Evolutionary conservation across 2,329 filamentous ascomycete species (phyloP).

Genomic region (Drechslerella dactyloides): DNA sequence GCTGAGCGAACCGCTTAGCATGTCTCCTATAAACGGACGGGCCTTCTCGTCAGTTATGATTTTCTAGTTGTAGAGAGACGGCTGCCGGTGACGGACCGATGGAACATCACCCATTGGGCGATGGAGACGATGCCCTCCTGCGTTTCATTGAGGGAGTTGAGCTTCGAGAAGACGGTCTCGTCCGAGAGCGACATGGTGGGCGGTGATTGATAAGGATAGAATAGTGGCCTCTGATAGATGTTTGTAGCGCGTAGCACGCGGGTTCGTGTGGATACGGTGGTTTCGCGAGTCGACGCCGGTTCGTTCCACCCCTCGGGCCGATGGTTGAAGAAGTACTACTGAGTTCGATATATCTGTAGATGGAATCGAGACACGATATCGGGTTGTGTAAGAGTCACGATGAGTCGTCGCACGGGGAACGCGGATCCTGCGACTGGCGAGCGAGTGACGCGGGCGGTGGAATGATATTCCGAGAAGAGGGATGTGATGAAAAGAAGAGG

Average conservation of each 20-base stretch:
- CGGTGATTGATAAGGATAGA: background rate
- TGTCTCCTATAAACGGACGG: conserved; percentile 69
- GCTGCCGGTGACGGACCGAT: conserved; percentile 70
- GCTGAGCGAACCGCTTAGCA: conserved; percentile 85
- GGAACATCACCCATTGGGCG: conserved; percentile 99
- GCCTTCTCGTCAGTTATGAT: background rate
- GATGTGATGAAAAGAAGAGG: background rate
- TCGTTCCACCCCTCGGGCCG: no score
- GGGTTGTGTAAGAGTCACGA: conserved; percentile 24
- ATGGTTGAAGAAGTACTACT: no score
- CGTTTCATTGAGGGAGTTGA: conserved; percentile 93
- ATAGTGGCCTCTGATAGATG: background rate
- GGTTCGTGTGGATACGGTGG: background rate
- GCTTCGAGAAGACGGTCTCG: conserved; percentile 91
- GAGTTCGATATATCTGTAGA: no score
- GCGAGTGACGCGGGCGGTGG: background rate
- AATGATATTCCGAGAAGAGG: conserved; percentile 3
- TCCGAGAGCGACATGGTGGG: conserved; percentile 86
- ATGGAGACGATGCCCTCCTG: conserved; percentile 96
- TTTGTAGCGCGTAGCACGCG: background rate
- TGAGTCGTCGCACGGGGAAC: background rate
- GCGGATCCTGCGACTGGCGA: conserved; percentile 10
- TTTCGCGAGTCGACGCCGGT: no score
- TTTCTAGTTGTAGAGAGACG: conserved; percentile 1
- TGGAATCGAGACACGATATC: background rate